Percentiles rank a stretch among this genome's conserved stretches.
phyloP scores from a whole-genome alignment of 2,329 filamentous ascomycete genomes.

The Alternaria dauci region DNA sequence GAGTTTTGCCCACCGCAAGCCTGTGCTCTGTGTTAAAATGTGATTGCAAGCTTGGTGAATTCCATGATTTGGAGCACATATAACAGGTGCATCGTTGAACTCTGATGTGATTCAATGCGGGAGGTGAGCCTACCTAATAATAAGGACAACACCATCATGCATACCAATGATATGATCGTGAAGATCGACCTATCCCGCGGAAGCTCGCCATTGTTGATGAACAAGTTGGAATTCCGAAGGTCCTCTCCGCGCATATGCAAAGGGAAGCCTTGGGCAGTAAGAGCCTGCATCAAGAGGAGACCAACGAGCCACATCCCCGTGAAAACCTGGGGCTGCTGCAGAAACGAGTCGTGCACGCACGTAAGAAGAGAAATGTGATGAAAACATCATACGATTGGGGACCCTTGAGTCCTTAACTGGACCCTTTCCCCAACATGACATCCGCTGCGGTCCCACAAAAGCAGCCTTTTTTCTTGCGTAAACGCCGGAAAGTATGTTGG shows the following conservation, averaged over 20 bases:
- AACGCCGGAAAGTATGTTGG: background rate
- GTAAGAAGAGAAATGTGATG: background rate
- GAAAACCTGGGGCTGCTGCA: background rate
- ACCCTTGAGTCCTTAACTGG: constrained; percentile 7
- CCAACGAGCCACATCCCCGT: background rate
- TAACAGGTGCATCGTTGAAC: background rate
- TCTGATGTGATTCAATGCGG: background rate
- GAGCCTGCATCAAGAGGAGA: constrained; percentile 4
- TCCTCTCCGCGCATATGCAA: background rate
- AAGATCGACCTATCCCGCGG: constrained; percentile 3
- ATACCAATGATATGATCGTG: constrained; percentile 4
- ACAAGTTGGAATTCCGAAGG: background rate
- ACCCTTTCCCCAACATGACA: constrained; percentile 3
- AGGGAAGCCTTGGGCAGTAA: background rate
- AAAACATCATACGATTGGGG: background rate
- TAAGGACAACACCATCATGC: constrained; percentile 11
- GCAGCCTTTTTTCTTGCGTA: constrained; percentile 3
- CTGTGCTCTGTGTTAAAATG: background rate
- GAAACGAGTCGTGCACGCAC: background rate
- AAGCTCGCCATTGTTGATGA: constrained; percentile 2
- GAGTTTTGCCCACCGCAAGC: constrained; percentile 5
- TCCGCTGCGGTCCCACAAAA: constrained; percentile 1
- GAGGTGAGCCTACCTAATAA: constrained; percentile 6
- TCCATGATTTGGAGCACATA: background rate
- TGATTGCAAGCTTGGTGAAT: background rate